Evolutionary conservation across 305 asterid genomes (phyloP).

Genomic region (Fraxinus sp.): DNA sequence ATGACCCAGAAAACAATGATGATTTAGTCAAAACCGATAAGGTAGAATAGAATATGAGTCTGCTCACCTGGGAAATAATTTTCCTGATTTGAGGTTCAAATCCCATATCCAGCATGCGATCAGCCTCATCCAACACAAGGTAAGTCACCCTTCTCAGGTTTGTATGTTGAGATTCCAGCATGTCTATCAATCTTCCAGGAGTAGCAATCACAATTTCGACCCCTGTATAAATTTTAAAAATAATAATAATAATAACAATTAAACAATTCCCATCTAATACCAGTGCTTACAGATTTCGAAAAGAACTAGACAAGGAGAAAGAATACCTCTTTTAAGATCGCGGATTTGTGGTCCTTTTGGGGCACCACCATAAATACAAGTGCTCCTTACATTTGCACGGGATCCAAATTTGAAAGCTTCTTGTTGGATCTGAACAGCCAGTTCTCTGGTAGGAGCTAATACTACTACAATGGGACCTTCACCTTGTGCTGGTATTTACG

Average conservation of each 20-base stretch:
- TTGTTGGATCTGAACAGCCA: conserved; percentile 88
- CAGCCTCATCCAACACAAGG: conserved; percentile 94
- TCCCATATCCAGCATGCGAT: conserved; percentile 98
- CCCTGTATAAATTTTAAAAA: conserved; percentile 37
- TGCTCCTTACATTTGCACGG: conserved; percentile 60
- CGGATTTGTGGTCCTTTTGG: conserved; percentile 96
- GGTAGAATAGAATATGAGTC: conserved; percentile 2
- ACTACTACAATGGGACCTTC: conserved; percentile 86
- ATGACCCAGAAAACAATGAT: not conserved
- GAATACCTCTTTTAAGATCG: conserved; percentile 76
- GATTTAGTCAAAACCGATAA: not conserved
- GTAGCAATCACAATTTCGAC: conserved; percentile 92
- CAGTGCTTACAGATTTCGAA: conserved; percentile 7
- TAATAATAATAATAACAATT: not conserved
- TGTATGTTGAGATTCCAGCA: conserved; percentile 88
- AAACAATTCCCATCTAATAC: conserved; percentile 7
- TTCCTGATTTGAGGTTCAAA: conserved; percentile 97
- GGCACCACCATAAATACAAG: conserved; percentile 93
- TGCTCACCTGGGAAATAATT: conserved; percentile 68
- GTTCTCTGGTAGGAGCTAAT: conserved; percentile 89
- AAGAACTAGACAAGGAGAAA: conserved; percentile 15
- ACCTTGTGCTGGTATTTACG: conserved; percentile 52
- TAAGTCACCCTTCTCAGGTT: conserved; percentile 85
- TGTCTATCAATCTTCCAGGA: conserved; percentile 89
- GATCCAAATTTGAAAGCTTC: conserved; percentile 83